Evolutionary conservation across 208 protist species (phyloP).

Genomic region (Wallacemonas rigidus): DNA sequence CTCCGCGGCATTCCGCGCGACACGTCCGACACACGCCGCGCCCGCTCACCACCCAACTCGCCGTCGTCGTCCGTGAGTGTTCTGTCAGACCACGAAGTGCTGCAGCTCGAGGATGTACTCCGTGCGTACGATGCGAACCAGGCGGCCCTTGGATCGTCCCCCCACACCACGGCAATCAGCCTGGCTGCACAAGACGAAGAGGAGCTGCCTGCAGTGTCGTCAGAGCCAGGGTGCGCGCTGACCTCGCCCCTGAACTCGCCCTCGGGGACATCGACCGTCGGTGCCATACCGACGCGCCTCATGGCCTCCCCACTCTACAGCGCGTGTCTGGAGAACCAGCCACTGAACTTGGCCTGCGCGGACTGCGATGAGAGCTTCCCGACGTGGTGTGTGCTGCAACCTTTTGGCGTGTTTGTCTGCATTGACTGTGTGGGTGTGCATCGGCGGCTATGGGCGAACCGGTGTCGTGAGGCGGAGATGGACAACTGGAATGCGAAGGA

Average conservation of each 20-base stretch:
- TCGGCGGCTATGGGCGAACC: slow-evolving; percentile 70
- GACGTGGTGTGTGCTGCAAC: slow-evolving; percentile 66
- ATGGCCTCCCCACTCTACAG: slow-evolving; percentile 48
- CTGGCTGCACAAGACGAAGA: slow-evolving; percentile 12
- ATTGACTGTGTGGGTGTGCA: slow-evolving; percentile 80
- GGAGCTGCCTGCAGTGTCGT: neutral
- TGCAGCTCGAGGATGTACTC: slow-evolving; percentile 62
- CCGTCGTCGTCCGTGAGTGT: slow-evolving; percentile 30
- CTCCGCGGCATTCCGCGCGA: slow-evolving; percentile 12
- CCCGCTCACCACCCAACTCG: neutral
- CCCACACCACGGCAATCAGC: neutral
- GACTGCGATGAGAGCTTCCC: slow-evolving; percentile 63
- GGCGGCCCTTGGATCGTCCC: neutral
- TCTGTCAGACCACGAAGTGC: slow-evolving; percentile 58
- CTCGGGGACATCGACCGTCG: neutral
- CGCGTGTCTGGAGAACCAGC: slow-evolving; percentile 31
- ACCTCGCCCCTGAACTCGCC: neutral
- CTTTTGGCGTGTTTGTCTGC: slow-evolving; percentile 76
- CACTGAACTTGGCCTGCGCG: slow-evolving; percentile 54
- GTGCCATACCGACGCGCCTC: slow-evolving; percentile 27
- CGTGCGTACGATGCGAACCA: slow-evolving; percentile 33
- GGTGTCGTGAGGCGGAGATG: slow-evolving; percentile 66
- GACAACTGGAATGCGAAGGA: slow-evolving; percentile 60
- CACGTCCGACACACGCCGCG: neutral
- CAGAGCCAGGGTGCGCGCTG: neutral